These are phyloP conservation scores for Tetrapisispora fleetii DNA, from an alignment of 805 yeast species.

Conservation along the genomic window DNA sequence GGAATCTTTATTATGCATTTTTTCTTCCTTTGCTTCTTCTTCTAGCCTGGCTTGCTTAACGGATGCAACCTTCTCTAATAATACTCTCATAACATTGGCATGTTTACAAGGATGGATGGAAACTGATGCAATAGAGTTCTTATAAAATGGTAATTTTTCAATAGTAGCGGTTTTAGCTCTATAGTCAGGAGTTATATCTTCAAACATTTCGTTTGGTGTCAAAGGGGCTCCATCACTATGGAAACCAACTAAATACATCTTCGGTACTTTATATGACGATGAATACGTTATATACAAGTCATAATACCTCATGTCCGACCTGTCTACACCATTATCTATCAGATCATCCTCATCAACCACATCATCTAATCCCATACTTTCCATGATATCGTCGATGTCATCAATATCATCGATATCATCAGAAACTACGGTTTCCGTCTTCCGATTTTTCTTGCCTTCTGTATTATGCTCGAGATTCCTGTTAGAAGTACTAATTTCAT, in stretches of 20 bases:
- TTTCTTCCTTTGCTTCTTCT: constrained; percentile 39
- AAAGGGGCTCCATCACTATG: constrained; percentile 76
- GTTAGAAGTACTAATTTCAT: not conserved
- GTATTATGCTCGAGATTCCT: not conserved
- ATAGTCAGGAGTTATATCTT: constrained; percentile 86
- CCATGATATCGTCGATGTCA: constrained; percentile 22
- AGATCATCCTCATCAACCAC: constrained; percentile 30
- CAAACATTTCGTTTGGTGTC: constrained; percentile 84
- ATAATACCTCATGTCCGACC: constrained; percentile 52
- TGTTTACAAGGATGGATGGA: constrained; percentile 96
- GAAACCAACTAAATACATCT: constrained; percentile 84
- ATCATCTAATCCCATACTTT: constrained; percentile 26
- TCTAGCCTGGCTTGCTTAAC: constrained; percentile 35
- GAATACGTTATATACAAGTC: constrained; percentile 88
- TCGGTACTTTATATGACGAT: constrained; percentile 92
- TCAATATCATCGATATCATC: constrained; percentile 17
- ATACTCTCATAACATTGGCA: constrained; percentile 84
- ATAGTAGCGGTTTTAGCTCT: constrained; percentile 94
- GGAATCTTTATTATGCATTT: constrained; percentile 9
- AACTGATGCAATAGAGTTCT: constrained; percentile 51
- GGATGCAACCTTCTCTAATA: constrained; percentile 64
- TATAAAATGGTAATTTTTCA: constrained; percentile 79
- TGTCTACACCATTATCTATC: constrained; percentile 31
- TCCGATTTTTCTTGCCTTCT: not conserved
- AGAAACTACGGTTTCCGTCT: not conserved